Evolutionary conservation across 2,329 filamentous ascomycete species (phyloP).

Genomic region (Fusarium secorum): DNA sequence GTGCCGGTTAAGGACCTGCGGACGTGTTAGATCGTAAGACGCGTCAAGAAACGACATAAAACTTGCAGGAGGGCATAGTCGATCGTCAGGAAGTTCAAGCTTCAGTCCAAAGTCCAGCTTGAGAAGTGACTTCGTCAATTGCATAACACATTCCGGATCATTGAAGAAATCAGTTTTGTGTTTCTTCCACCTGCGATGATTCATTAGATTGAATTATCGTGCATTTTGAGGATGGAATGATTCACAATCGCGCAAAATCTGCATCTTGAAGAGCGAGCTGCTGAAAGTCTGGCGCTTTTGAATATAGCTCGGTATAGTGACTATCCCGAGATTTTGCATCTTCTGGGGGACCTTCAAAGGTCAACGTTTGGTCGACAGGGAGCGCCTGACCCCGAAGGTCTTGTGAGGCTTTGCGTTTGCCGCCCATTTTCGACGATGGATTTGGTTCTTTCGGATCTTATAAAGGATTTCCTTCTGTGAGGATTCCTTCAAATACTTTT

Average conservation of each 20-base stretch:
- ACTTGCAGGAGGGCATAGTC: constrained; percentile 84
- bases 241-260: constrained; percentile 53
- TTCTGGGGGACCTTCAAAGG: not conserved
- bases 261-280: constrained; percentile 52
- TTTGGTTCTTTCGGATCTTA: not conserved
- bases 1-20: constrained; percentile 70
- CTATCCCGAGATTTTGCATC: constrained; percentile 32
- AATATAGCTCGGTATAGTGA: constrained; percentile 53
- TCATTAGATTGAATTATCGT: not conserved
- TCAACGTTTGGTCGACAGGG: not conserved
- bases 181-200: constrained; percentile 30
- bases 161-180: constrained; percentile 67
- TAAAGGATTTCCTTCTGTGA: not conserved
- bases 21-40: constrained; percentile 6
- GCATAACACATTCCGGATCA: constrained; percentile 78
- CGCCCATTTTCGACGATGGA: constrained; percentile 17
- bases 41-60: not conserved
- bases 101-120: constrained; percentile 76
- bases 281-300: constrained; percentile 53
- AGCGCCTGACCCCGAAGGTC: not conserved
- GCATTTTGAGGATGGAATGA: not conserved
- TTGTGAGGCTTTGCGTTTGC: constrained; percentile 34
- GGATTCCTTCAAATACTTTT: not conserved
- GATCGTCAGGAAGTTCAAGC: constrained; percentile 75
- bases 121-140: constrained; percentile 81